phyloP scores from a whole-genome alignment of 202 grass and related monocot genomes.

The Carex sylvatica region DNA sequence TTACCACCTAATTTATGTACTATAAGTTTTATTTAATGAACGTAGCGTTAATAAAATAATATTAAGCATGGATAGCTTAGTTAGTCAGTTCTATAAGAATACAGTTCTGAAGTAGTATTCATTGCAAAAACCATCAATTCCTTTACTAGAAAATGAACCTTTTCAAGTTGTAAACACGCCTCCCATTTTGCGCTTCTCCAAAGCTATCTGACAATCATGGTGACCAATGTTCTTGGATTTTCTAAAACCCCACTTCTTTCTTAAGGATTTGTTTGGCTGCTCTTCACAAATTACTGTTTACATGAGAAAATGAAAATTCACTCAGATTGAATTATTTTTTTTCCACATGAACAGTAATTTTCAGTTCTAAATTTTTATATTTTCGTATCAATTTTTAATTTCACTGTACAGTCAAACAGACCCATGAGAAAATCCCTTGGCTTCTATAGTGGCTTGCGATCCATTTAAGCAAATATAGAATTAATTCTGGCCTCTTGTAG shows the following conservation, averaged over 20 bases:
- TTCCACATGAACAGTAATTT: too few relatives aligned
- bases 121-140: not conserved
- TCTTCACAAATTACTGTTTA: too few relatives aligned
- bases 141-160: not conserved
- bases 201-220: slow-evolving; percentile 2
- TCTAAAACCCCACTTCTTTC: slow-evolving; percentile 11
- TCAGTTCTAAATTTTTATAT: too few relatives aligned
- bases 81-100: not conserved
- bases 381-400: too few relatives aligned
- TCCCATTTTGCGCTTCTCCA: not conserved
- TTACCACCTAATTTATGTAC: not conserved
- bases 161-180: not conserved
- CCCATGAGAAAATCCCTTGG: too few relatives aligned
- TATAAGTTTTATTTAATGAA: not conserved
- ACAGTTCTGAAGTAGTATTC: slow-evolving; percentile 8
- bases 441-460: slow-evolving; percentile 38
- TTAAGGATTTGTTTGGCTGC: too few relatives aligned
- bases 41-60: not conserved
- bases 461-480: slow-evolving; percentile 58
- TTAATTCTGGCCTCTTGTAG: slow-evolving; percentile 31
- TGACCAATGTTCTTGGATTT: not conserved
- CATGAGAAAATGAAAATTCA: too few relatives aligned
- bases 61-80: not conserved
- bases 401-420: too few relatives aligned
- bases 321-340: too few relatives aligned